These are phyloP conservation scores for Ophidiomyces ophidiicola DNA, from an alignment of 2,329 filamentous ascomycete species.

Conservation along the genomic window DNA sequence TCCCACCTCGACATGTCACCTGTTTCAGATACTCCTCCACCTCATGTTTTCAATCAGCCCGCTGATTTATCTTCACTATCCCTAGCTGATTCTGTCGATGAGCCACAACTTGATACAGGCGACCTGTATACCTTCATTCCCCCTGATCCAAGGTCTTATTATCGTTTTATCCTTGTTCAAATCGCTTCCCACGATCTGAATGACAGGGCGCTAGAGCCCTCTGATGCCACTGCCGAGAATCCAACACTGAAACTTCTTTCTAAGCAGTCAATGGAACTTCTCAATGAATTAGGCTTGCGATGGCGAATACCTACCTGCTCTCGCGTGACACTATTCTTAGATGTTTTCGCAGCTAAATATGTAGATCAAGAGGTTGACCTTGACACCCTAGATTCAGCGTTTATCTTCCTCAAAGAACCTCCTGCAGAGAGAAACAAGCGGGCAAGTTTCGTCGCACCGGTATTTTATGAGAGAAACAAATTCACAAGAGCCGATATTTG, in stretches of 20 bases:
- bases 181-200: conserved; percentile 52
- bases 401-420: conserved; percentile 67
- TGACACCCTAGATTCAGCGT: conserved; percentile 70
- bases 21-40: conserved; percentile 36
- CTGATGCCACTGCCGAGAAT: conserved; percentile 37
- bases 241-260: conserved; percentile 49
- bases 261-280: conserved; percentile 64
- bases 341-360: conserved; percentile 76
- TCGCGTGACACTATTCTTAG: conserved; percentile 66
- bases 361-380: conserved; percentile 68
- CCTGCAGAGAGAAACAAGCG: conserved; percentile 47
- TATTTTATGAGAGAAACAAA: conserved; percentile 46
- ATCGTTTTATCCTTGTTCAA: conserved; percentile 68
- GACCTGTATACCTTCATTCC: conserved; percentile 81
- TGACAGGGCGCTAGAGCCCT: conserved; percentile 31
- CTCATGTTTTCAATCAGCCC: conserved; percentile 52
- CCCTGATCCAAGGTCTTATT: conserved; percentile 66
- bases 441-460: conserved; percentile 37
- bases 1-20: conserved; percentile 31
- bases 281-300: conserved; percentile 72
- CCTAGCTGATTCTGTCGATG: conserved; percentile 39
- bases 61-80: conserved; percentile 51
- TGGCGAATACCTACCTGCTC: conserved; percentile 84
- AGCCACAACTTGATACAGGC: conserved; percentile 29
- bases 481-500: conserved; percentile 61